These are phyloP conservation scores for Psilocybe azurescens DNA, from an alignment of 768 basidiomycete species.

Conservation along the genomic window DNA sequence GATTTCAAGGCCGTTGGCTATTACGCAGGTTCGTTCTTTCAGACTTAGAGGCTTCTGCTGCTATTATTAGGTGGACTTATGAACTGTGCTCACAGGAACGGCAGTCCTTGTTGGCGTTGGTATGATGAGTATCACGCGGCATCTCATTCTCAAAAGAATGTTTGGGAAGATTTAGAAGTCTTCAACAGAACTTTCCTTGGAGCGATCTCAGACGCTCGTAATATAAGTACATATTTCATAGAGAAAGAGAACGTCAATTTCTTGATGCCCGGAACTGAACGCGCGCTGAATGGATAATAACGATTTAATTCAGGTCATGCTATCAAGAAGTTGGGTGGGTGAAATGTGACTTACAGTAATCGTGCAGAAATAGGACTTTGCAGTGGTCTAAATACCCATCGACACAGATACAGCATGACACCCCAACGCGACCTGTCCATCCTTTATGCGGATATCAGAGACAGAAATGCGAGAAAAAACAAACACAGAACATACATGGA, in stretches of 20 bases:
- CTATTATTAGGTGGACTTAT: not conserved
- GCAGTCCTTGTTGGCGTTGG: constrained; percentile 31
- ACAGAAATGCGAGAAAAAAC: not conserved
- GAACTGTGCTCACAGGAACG: constrained; percentile 19
- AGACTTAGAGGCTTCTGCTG: not conserved
- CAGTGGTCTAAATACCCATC: not conserved
- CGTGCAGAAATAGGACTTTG: too few species aligned
- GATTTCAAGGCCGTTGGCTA: constrained; percentile 59
- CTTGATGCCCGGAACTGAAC: too few species aligned
- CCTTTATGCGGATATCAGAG: not conserved
- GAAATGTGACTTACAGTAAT: too few species aligned
- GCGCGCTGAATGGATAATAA: too few species aligned
- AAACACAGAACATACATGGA: not conserved
- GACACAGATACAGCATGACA: not conserved
- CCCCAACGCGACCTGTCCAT: not conserved
- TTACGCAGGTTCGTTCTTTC: constrained; percentile 50
- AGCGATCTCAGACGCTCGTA: not conserved
- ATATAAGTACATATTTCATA: not conserved
- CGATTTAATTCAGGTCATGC: too few species aligned
- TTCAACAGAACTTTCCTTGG: not conserved
- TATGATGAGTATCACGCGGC: constrained; percentile 28
- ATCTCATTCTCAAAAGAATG: constrained; percentile 27
- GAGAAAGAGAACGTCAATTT: not conserved
- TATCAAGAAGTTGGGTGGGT: too few species aligned
- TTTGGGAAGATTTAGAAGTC: constrained; percentile 27